phyloP scores from a whole-genome alignment of 2,329 filamentous ascomycete genomes.

The Apiospora saccharicola region DNA sequence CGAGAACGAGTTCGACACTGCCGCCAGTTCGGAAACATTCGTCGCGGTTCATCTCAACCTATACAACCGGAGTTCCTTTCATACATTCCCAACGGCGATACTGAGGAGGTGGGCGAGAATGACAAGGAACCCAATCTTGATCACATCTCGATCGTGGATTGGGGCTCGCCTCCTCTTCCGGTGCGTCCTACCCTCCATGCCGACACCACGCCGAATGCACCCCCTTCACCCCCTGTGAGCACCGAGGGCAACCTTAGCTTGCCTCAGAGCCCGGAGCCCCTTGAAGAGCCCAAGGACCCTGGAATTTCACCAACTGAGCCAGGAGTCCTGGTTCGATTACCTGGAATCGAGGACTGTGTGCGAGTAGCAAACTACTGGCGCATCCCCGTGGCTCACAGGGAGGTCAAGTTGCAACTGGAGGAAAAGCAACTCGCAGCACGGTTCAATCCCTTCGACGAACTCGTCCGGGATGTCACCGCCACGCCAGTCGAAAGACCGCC shows the following conservation, averaged over 20 bases:
- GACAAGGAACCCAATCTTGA: not conserved
- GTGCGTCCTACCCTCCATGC: not conserved
- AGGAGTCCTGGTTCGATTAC: not conserved
- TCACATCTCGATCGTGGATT: not conserved
- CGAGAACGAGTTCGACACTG: not conserved
- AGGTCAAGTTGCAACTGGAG: not conserved
- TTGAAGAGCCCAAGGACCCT: not conserved
- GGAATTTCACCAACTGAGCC: not conserved
- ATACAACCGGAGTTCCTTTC: too few species aligned
- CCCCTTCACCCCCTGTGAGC: not conserved
- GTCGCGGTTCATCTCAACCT: too few species aligned
- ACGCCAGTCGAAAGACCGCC: conserved; percentile 19
- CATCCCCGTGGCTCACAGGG: not conserved
- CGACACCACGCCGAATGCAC: not conserved
- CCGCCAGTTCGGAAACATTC: not conserved
- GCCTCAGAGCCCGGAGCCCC: not conserved
- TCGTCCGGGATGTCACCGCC: not conserved
- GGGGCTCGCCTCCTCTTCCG: not conserved
- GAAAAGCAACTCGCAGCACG: not conserved
- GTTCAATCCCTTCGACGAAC: not conserved
- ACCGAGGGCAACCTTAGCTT: not conserved
- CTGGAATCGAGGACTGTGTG: not conserved
- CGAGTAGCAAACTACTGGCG: not conserved
- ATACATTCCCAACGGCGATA: not conserved
- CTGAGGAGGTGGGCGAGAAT: not conserved